Conservation (phyloP, 306 rosid genomes). For the Acacia acuminata region DNA sequence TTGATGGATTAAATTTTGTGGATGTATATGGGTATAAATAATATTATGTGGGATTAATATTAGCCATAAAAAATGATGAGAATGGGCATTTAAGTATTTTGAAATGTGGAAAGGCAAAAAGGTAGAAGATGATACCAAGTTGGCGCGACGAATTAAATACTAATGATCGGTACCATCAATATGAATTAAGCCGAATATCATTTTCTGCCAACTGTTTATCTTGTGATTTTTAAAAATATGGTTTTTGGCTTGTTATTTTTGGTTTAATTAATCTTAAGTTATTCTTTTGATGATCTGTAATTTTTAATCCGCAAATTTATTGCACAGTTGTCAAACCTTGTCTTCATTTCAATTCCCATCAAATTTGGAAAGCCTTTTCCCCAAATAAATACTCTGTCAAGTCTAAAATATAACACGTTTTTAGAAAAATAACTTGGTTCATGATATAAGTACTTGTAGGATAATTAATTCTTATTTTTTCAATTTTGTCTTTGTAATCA, state of each 20-base stretch:
- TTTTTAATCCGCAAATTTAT: background rate
- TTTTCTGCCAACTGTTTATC: conserved; percentile 19
- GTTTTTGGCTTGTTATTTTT: background rate
- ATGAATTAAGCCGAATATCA: background rate
- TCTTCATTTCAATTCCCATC: background rate
- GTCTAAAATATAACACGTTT: too few species aligned
- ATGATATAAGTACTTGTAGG: too few species aligned
- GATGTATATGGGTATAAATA: too few species aligned
- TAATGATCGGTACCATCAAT: conserved; percentile 19
- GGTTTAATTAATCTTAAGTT: background rate
- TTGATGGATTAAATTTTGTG: too few species aligned
- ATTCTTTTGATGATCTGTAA: background rate
- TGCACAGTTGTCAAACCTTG: background rate
- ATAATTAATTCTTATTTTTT: too few species aligned
- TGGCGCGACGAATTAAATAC: conserved; percentile 25
- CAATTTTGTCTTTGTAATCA: too few species aligned
- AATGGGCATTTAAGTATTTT: background rate
- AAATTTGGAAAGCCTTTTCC: background rate
- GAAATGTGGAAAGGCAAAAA: background rate
- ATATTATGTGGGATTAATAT: too few species aligned
- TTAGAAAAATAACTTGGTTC: too few species aligned
- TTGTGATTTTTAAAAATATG: background rate
- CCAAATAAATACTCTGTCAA: background rate
- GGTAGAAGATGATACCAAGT: conserved; percentile 8
- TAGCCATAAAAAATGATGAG: background rate